Base-by-base conservation (phyloP, 352 stramenopile species). In the Pythium periplocum region DNA sequence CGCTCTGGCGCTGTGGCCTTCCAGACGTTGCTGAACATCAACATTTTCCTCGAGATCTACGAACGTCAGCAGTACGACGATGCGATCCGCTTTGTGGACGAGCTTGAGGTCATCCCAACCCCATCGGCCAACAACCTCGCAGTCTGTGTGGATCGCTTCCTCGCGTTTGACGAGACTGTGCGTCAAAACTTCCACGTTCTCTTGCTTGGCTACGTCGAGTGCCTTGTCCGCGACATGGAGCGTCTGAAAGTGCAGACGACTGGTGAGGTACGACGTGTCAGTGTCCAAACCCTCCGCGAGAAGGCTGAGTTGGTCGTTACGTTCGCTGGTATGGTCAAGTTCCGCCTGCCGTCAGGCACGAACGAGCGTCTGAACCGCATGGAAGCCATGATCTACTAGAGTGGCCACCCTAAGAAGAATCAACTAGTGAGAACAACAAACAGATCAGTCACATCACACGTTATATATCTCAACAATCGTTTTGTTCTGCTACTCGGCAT, bases 321-420 rank as follows among this genome's bases (percentile, higher is more conserved):
- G 40, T 95, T 95, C 50, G 78, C 84, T 2, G 84, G 84, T 26
- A 93, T 95, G 84, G 86, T 95, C 69, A 95, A 93, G 68, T 89
- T 91, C 62, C 84, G 84, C 36, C 58, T 93, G 42, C 84, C 84
- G 4, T 68, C 81, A 6, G 84, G 83, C 38, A 91, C 81, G 10
- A 91, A 91, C 58, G 84, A 93, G 57, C 78, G 83, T 33, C 61
- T 95, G 40, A 89, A 90, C 64, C 84, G 83, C 58, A 87, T 95
- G 79, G 84, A 95, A 53, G 69, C 73, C 55, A 93, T 93, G 83
- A 93, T 93, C 68, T 88, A 87, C 72, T 92, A 84, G 57, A 60
- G 53, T 38, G 4, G 26, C 35, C 11, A 31, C 2, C n/a, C 17
- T 26, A 26, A 26, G 17, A 26, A 26, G 17, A 26, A 26, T 26